Base-by-base conservation (phyloP, 2,329 filamentous ascomycete species). In the Ciborinia camelliae region DNA sequence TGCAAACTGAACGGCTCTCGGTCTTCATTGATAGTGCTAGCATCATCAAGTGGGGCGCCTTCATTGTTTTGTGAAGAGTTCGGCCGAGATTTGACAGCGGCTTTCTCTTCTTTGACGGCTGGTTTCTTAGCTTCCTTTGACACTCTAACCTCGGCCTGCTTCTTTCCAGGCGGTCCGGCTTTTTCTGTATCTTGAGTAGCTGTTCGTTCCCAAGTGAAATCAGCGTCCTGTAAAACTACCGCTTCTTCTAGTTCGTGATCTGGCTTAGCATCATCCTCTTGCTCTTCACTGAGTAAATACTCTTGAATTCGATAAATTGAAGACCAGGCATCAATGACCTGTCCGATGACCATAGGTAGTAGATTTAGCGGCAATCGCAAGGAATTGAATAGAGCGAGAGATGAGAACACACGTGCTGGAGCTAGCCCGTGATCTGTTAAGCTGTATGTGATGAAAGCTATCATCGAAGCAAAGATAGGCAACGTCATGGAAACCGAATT, bases 401-500 rank as follows among this genome's bases (percentile, higher is more conserved):
- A 98, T 0, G 94, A 97, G 79, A 99, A 98, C 43, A 98, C 84
- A 30, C 87, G 81, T 0, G 92, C 91, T 0, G 95, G 88, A 1
- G 85, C 81, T 23, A 98, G 82, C 35, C 76, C 76, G 70, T 92
- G 88, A 65, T 89, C 81, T 1, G 86, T 83, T 45, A 88, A 77
- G 1, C 86, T 88, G 71, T 86, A 90, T 0, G 91, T 94, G 77
- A 98, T 94, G 76, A 98, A 98, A 0, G 94, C 86, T 48, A 98
- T 77, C 92, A 98, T 97, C 1, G 93, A 96, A 0, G 94, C 92
- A 71, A 98, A 97, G 62, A 96, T 90, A 8, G 95, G 94, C 51
- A 76, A 59, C 5, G 73, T 78, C 81, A 90, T 83, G 23, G 86
- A 85, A 1, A 89, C 79, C 9, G n/a, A n/a, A n/a, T n/a, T n/a